Evolutionary conservation across 805 yeast species (phyloP).

Genomic region (Teunomyces panamensis): DNA sequence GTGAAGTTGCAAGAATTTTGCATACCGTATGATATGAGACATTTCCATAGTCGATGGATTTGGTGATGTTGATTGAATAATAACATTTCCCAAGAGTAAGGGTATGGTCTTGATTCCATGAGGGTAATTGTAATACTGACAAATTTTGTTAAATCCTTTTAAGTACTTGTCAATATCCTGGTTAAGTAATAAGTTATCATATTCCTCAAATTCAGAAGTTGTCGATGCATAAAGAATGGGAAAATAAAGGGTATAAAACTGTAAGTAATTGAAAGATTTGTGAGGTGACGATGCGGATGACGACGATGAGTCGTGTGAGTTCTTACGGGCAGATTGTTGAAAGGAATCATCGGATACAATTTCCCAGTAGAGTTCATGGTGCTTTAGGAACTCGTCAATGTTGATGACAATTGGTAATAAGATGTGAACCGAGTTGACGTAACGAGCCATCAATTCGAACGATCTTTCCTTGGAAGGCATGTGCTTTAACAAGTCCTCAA

Average conservation of each 20-base stretch:
- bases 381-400: constrained; percentile 38
- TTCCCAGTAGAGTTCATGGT: constrained; percentile 52
- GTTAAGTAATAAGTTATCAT: constrained; percentile 43
- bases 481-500: constrained; percentile 38
- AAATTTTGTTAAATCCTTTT: constrained; percentile 48
- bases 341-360: constrained; percentile 4
- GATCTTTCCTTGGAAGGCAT: constrained; percentile 48
- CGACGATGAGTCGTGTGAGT: background rate
- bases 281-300: constrained; percentile 5
- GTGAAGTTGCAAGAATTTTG: constrained; percentile 54
- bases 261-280: constrained; percentile 30
- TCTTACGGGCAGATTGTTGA: background rate
- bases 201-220: constrained; percentile 58
- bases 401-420: constrained; percentile 52
- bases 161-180: constrained; percentile 50
- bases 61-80: constrained; percentile 51
- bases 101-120: constrained; percentile 43
- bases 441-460: constrained; percentile 46
- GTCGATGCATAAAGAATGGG: constrained; percentile 58
- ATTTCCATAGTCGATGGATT: constrained; percentile 56
- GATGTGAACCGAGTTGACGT: constrained; percentile 52
- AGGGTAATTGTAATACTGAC: constrained; percentile 50
- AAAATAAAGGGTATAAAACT: constrained; percentile 48
- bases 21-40: constrained; percentile 54
- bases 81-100: constrained; percentile 45